Evolutionary conservation across 305 asterid genomes (phyloP).

Genomic region (Salvia sclarea): DNA sequence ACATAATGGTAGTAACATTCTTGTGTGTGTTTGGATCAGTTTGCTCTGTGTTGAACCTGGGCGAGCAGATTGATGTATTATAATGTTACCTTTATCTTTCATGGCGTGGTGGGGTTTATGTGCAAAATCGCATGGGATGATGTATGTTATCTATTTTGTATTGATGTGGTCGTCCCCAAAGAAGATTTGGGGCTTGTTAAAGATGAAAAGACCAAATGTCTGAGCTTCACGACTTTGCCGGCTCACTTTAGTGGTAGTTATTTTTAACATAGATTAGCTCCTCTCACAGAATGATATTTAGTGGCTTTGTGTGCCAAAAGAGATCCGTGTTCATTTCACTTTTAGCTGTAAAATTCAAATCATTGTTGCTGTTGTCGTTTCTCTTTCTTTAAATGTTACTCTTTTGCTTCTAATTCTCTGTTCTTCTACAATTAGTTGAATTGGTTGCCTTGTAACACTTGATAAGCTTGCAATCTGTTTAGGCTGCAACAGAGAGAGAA

Average conservation of each 20-base stretch:
- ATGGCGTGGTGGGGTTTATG: not conserved
- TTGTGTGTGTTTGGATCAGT: too few relatives aligned
- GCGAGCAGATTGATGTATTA: not conserved
- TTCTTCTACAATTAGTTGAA: slow-evolving; percentile 6
- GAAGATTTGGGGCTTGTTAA: not conserved
- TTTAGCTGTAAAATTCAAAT: not conserved
- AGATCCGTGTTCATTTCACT: not conserved
- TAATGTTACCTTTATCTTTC: not conserved
- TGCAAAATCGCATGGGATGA: not conserved
- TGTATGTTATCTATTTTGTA: not conserved
- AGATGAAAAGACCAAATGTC: not conserved
- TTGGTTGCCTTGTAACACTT: slow-evolving; percentile 9
- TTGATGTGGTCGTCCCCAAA: not conserved
- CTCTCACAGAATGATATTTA: not conserved
- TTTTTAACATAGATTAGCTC: not conserved
- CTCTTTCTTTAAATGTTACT: not conserved
- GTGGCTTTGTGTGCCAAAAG: slow-evolving; percentile 1
- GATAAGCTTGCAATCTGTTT: slow-evolving; percentile 29
- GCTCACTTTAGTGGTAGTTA: not conserved
- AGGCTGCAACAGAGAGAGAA: slow-evolving; percentile 80
- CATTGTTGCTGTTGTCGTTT: slow-evolving; percentile 2
- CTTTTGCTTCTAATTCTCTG: slow-evolving; percentile 8
- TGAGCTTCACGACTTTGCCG: not conserved
- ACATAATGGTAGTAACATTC: not conserved
- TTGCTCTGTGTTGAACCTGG: not conserved